Conservation (phyloP, 139 green algal genomes). For the Marvania coccoides region DNA sequence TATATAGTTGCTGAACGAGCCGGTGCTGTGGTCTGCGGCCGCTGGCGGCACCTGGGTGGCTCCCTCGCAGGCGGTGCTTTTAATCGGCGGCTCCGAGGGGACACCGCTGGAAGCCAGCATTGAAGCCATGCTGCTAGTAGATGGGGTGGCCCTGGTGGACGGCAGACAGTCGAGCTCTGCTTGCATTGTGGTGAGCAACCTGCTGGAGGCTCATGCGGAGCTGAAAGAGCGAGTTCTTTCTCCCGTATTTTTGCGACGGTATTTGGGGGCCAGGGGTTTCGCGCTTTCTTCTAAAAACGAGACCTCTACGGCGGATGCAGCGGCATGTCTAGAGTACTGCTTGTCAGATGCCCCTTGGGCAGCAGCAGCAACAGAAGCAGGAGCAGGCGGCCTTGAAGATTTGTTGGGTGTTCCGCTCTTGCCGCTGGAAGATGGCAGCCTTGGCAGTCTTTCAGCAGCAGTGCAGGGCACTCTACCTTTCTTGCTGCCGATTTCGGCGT, state of each 20-base stretch:
- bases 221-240: not conserved
- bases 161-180: no score
- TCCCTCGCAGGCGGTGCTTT: conserved; percentile 13
- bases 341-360: not conserved
- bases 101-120: not conserved
- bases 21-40: not conserved
- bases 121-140: not conserved
- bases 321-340: not conserved
- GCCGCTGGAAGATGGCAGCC: not conserved
- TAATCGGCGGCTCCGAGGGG: not conserved
- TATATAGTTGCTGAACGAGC: not conserved
- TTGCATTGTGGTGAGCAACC: not conserved
- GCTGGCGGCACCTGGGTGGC: conserved; percentile 10
- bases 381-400: not conserved
- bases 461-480: not conserved
- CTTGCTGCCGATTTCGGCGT: not conserved
- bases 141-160: not conserved
- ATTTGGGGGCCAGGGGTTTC: not conserved
- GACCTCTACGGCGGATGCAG: not conserved
- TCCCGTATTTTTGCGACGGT: not conserved
- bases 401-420: not conserved
- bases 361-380: no score
- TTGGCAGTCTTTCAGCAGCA: not conserved
- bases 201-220: not conserved
- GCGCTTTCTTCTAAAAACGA: not conserved